Conservation (phyloP, 805 yeast species). For the Scheffersomyces coipomensis region DNA sequence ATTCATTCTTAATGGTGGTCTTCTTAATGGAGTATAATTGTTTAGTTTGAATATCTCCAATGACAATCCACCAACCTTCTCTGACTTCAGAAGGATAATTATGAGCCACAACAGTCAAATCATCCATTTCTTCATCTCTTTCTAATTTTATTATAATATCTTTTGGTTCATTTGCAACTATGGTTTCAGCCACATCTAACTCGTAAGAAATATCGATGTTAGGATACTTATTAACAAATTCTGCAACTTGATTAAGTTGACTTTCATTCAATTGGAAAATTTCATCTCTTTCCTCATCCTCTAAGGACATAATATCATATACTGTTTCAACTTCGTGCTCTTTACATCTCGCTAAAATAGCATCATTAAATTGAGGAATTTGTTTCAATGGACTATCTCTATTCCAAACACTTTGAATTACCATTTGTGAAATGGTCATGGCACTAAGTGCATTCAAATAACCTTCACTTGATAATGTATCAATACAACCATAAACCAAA, state of each 20-base stretch:
- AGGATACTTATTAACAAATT: slow-evolving; percentile 88
- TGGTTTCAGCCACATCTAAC: slow-evolving; percentile 34
- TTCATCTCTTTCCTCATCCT: slow-evolving; percentile 69
- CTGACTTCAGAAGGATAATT: slow-evolving; percentile 57
- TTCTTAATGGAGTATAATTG: slow-evolving; percentile 75
- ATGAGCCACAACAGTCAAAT: slow-evolving; percentile 57
- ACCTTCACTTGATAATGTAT: slow-evolving; percentile 78
- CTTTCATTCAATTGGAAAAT: slow-evolving; percentile 53
- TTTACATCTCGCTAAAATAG: slow-evolving; percentile 53
- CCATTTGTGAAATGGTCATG: slow-evolving; percentile 87
- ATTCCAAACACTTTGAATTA: slow-evolving; percentile 84
- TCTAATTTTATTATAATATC: slow-evolving; percentile 48
- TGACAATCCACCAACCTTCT: slow-evolving; percentile 85
- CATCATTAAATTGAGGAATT: slow-evolving; percentile 63
- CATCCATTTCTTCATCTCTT: slow-evolving; percentile 77
- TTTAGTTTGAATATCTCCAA: slow-evolving; percentile 63
- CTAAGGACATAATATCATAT: slow-evolving; percentile 75
- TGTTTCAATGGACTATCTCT: slow-evolving; percentile 76
- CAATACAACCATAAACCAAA: slow-evolving; percentile 67
- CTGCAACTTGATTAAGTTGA: slow-evolving; percentile 67
- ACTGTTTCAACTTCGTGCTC: slow-evolving; percentile 63
- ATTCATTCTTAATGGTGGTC: slow-evolving; percentile 50
- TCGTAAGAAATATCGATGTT: slow-evolving; percentile 69
- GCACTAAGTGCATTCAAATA: slow-evolving; percentile 72
- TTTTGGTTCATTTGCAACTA: slow-evolving; percentile 49